Evolutionary conservation across 2,329 filamentous ascomycete genomes (phyloP).

Genomic region (Magnaporthiopsis poae): DNA sequence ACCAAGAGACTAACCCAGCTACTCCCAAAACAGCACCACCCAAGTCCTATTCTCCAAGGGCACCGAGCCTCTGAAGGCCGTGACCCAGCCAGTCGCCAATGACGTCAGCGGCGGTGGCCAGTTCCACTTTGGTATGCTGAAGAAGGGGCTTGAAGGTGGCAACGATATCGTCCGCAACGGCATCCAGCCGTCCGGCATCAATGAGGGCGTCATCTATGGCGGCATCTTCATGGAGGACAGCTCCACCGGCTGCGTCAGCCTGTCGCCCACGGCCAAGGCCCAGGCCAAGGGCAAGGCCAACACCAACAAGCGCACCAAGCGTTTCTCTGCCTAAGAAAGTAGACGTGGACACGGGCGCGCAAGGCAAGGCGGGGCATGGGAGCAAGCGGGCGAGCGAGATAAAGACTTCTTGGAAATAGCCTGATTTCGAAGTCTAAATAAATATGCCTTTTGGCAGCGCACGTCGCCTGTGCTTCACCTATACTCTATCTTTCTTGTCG

Average conservation of each 20-base stretch:
- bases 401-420: not conserved
- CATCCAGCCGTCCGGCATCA: constrained; percentile 35
- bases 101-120: constrained; percentile 49
- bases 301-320: not conserved
- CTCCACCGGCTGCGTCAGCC: constrained; percentile 27
- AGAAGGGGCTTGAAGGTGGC: constrained; percentile 43
- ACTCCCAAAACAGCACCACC: constrained; percentile 33
- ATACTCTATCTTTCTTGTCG: not conserved
- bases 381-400: not conserved
- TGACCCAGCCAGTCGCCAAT: constrained; percentile 36
- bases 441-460: not conserved
- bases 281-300: not conserved
- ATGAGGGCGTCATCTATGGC: constrained; percentile 43
- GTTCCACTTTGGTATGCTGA: constrained; percentile 52
- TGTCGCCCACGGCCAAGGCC: constrained; percentile 15
- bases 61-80: constrained; percentile 31
- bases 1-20: not conserved
- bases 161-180: constrained; percentile 37
- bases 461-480: not conserved
- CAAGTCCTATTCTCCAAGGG: constrained; percentile 48
- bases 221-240: constrained; percentile 46
- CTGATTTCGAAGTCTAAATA: not conserved
- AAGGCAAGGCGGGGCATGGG: not conserved
- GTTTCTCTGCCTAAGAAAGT: not conserved
- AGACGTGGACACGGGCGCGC: too few relatives aligned